Conservation (phyloP, 2,329 filamentous ascomycete genomes). For the Tolypocladium tropicale region DNA sequence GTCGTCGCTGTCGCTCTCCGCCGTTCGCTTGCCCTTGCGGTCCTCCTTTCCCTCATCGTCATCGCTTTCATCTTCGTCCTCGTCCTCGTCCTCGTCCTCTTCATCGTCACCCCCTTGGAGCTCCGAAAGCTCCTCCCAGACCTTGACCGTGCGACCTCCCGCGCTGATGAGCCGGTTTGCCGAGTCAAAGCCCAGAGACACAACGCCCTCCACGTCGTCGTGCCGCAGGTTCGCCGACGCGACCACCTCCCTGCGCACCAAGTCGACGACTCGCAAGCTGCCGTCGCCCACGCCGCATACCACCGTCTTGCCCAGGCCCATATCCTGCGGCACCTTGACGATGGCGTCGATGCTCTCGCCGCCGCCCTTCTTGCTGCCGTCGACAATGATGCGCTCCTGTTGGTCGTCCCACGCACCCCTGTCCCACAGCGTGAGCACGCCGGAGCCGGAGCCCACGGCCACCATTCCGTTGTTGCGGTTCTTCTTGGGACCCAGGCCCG, state of each 20-base stretch:
- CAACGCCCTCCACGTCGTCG: conserved; percentile 79
- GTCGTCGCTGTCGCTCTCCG: conserved; percentile 23
- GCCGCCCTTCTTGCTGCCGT: conserved; percentile 42
- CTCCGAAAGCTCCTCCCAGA: conserved; percentile 76
- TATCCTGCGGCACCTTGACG: conserved; percentile 56
- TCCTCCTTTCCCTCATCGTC: conserved; percentile 38
- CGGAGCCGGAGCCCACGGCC: conserved; percentile 65
- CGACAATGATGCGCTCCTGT: conserved; percentile 76
- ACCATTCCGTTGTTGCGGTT: conserved; percentile 61
- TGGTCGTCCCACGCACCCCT: conserved; percentile 92
- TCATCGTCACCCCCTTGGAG: conserved; percentile 32
- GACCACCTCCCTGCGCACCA: conserved; percentile 65
- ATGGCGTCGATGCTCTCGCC: conserved; percentile 78
- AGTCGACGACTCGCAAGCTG: conserved; percentile 62
- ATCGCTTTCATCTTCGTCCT: conserved; percentile 33
- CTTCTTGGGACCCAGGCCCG: conserved; percentile 60
- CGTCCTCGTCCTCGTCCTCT: conserved; percentile 38
- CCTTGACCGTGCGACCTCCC: conserved; percentile 75
- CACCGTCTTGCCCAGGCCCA: conserved; percentile 62
- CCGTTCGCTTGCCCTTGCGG: conserved; percentile 22
- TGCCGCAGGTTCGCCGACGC: conserved; percentile 53
- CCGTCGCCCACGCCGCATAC: conserved; percentile 78
- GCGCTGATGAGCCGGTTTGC: conserved; percentile 81
- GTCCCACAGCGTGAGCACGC: conserved; percentile 88
- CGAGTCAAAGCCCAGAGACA: conserved; percentile 74